Evolutionary conservation across 2,329 filamentous ascomycete genomes (phyloP).

Genomic region (Fusarium tupiense): DNA sequence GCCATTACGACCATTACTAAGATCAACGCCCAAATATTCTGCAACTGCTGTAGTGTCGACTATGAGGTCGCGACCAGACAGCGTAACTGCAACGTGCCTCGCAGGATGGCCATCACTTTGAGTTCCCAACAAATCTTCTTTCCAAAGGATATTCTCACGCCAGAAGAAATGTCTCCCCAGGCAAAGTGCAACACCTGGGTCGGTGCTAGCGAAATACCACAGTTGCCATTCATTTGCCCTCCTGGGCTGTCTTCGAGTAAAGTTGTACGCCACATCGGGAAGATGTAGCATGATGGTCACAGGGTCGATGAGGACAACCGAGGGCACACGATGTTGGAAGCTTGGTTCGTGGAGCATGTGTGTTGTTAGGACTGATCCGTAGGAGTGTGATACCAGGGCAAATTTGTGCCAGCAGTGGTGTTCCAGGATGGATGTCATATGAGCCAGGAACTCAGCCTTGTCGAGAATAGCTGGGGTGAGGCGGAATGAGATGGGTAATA

Average conservation of each 20-base stretch:
- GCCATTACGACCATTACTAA: slow-evolving; percentile 5
- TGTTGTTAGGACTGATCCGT: slow-evolving; percentile 70
- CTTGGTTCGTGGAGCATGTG: slow-evolving; percentile 65
- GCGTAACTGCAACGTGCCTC: slow-evolving; percentile 63
- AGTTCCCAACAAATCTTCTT: slow-evolving; percentile 63
- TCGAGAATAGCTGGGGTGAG: slow-evolving; percentile 64
- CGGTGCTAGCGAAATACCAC: slow-evolving; percentile 75
- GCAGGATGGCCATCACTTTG: slow-evolving; percentile 26
- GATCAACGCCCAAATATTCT: slow-evolving; percentile 58
- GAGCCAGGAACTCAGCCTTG: slow-evolving; percentile 62
- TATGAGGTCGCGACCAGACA: slow-evolving; percentile 71
- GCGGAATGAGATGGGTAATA: slow-evolving; percentile 72
- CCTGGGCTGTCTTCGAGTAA: slow-evolving; percentile 63
- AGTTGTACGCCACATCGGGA: slow-evolving; percentile 77
- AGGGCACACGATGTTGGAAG: slow-evolving; percentile 61
- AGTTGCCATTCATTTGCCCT: slow-evolving; percentile 75
- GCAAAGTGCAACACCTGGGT: slow-evolving; percentile 72
- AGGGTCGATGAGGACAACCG: slow-evolving; percentile 65
- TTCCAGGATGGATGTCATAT: slow-evolving; percentile 67
- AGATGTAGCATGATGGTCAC: slow-evolving; percentile 74
- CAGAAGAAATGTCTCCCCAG: slow-evolving; percentile 76
- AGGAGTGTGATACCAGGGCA: slow-evolving; percentile 70
- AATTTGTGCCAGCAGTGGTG: slow-evolving; percentile 67
- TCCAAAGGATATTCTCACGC: slow-evolving; percentile 76
- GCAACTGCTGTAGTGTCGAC: slow-evolving; percentile 68